Conservation (phyloP, 768 basidiomycete genomes). For the Russula sp. region DNA sequence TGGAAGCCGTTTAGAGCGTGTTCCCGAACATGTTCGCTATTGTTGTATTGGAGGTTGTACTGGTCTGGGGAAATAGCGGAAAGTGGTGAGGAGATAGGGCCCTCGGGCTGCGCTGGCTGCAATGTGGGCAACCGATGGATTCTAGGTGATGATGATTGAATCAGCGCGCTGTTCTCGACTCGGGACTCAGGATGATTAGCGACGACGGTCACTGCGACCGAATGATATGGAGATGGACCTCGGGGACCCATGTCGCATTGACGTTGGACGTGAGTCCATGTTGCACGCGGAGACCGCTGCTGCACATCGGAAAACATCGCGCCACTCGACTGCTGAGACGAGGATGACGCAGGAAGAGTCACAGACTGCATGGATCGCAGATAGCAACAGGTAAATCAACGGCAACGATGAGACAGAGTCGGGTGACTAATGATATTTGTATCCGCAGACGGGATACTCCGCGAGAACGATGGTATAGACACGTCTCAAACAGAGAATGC, state of each 20-base stretch:
- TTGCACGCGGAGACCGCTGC: conserved; percentile 24
- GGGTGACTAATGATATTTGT: conserved; percentile 16
- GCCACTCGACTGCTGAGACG: conserved; percentile 21
- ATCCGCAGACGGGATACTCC: conserved; percentile 16
- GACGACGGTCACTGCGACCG: conserved; percentile 11
- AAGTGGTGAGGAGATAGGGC: conserved; percentile 30
- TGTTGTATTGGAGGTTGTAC: conserved; percentile 30
- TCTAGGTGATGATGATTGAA: conserved; percentile 40
- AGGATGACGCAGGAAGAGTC: conserved; percentile 7
- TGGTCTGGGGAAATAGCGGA: conserved; percentile 48
- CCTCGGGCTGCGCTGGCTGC: conserved; percentile 37
- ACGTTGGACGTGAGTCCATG: conserved; percentile 25
- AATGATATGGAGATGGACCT: conserved; percentile 4
- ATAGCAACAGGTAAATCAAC: conserved; percentile 9
- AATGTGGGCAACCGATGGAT: conserved; percentile 45
- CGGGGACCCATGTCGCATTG: conserved; percentile 24
- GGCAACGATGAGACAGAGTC: conserved; percentile 10
- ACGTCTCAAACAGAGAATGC: conserved; percentile 24
- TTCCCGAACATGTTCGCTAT: conserved; percentile 44
- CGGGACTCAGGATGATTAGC: conserved; percentile 10
- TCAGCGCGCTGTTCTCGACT: conserved; percentile 45
- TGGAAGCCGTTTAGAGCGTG: conserved; percentile 41
- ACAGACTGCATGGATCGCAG: conserved; percentile 20
- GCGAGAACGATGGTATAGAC: conserved; percentile 22
- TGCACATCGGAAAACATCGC: conserved; percentile 11